These are phyloP conservation scores for Eucalyptus viminalis DNA, from an alignment of 345 rosid genomes.

Conservation along the genomic window DNA sequence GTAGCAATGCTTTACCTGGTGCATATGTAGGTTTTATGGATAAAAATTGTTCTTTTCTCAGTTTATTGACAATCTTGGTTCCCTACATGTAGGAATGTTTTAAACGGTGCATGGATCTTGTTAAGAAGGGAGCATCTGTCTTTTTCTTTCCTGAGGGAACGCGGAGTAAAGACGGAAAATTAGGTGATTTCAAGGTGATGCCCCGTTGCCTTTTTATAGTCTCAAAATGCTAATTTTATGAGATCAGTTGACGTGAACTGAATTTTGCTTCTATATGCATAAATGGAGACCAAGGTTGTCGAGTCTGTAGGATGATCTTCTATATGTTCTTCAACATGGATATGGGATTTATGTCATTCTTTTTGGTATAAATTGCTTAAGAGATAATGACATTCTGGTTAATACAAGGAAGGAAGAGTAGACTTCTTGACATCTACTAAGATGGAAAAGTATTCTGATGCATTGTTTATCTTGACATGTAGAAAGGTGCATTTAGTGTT, in stretches of 20 bases:
- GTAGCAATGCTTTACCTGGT: neutral
- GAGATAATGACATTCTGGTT: neutral
- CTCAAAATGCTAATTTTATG: neutral
- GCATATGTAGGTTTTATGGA: neutral
- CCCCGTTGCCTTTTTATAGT: neutral
- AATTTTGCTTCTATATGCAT: neutral
- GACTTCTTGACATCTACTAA: neutral
- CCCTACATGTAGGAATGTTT: slow-evolving; percentile 56
- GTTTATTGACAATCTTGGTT: neutral
- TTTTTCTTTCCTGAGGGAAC: slow-evolving; percentile 95
- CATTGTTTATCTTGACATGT: slow-evolving; percentile 3
- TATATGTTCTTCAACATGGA: neutral
- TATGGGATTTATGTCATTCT: neutral
- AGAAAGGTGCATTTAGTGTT: slow-evolving; percentile 94
- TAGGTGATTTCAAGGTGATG: slow-evolving; percentile 82
- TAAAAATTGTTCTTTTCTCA: neutral
- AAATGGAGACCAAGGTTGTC: neutral
- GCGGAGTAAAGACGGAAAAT: slow-evolving; percentile 72
- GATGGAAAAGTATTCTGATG: neutral
- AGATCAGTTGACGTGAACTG: neutral
- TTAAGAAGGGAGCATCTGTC: slow-evolving; percentile 79
- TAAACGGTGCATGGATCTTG: slow-evolving; percentile 67
- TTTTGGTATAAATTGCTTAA: neutral
- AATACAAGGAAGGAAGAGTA: neutral
- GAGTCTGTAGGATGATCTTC: neutral